A percentile compares a stretch with the other conserved stretches of the same genome.
Conservation (phyloP, 441 rosid species). For the Metrosideros polymorpha region DNA sequence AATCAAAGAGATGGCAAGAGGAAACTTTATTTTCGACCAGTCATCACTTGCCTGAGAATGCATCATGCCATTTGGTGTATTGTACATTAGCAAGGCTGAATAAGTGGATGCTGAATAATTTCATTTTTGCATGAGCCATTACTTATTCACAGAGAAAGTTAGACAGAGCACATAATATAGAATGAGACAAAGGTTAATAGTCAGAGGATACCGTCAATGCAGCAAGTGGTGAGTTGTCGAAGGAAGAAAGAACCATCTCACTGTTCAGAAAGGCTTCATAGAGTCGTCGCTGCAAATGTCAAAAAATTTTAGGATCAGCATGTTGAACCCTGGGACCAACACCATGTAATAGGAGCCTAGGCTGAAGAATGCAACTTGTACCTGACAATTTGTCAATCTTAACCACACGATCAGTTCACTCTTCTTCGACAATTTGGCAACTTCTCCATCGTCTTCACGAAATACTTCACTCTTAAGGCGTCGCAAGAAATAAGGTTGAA, state of each 20-base stretch:
- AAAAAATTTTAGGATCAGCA: slow-evolving; percentile 6
- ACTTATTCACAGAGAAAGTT: neutral
- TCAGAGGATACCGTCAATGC: slow-evolving; percentile 68
- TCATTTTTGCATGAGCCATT: neutral
- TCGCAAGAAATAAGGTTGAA: slow-evolving; percentile 89
- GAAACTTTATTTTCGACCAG: neutral
- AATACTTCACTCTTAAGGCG: slow-evolving; percentile 89
- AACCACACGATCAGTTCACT: slow-evolving; percentile 92
- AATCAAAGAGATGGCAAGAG: neutral
- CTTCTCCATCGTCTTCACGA: slow-evolving; percentile 36
- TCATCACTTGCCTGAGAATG: neutral
- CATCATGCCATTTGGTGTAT: neutral
- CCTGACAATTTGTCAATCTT: slow-evolving; percentile 82
- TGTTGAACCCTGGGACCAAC: slow-evolving; percentile 3
- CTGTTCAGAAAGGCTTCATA: slow-evolving; percentile 88
- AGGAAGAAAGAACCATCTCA: slow-evolving; percentile 89
- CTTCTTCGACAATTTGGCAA: slow-evolving; percentile 72
- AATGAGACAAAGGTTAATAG: neutral
- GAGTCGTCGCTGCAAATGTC: slow-evolving; percentile 53
- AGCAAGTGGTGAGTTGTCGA: slow-evolving; percentile 95
- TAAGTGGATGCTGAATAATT: neutral
- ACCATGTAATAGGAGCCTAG: neutral
- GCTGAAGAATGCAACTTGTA: slow-evolving; percentile 11
- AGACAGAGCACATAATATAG: neutral
- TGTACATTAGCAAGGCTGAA: neutral